These are phyloP conservation scores for Aspergillus saccharolyticus DNA, from an alignment of 495 filamentous ascomycete species.

Conservation along the genomic window DNA sequence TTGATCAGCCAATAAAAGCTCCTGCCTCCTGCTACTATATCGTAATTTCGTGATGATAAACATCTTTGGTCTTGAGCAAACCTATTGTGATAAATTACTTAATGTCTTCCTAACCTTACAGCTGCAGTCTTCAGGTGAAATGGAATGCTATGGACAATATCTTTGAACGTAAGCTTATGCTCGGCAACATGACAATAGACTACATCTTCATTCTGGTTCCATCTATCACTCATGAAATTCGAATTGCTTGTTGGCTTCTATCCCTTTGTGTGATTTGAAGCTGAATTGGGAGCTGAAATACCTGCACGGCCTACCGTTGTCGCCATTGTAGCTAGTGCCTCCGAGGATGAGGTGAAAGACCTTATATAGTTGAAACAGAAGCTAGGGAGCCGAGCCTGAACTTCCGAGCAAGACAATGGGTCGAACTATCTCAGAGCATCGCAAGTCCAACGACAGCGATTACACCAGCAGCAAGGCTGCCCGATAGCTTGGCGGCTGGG, in stretches of 20 bases:
- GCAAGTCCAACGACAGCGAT: slow-evolving; percentile 41
- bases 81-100: not conserved
- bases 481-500: slow-evolving; percentile 29
- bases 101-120: not conserved
- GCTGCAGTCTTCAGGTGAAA: not conserved
- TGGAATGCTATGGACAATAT: not conserved
- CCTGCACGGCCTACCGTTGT: not conserved
- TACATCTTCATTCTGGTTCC: not conserved
- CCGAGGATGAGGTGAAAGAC: not conserved
- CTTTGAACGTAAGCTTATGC: not conserved
- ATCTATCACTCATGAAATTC: not conserved
- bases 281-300: not conserved
- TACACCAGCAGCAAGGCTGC: slow-evolving; percentile 34
- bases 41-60: no score
- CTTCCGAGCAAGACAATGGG: not conserved
- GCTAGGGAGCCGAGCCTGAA: not conserved
- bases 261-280: not conserved
- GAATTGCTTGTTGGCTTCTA: not conserved
- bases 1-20: not conserved
- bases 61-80: no score
- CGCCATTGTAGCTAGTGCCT: not conserved
- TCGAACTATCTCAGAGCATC: slow-evolving; percentile 43
- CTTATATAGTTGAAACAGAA: not conserved
- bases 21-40: no score
- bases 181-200: not conserved